Percentiles rank a stretch among this genome's conserved stretches.
These are phyloP conservation scores for Coix lacrymajobi DNA, from an alignment of 176 grass and related monocot genomes.

Conservation along the genomic window DNA sequence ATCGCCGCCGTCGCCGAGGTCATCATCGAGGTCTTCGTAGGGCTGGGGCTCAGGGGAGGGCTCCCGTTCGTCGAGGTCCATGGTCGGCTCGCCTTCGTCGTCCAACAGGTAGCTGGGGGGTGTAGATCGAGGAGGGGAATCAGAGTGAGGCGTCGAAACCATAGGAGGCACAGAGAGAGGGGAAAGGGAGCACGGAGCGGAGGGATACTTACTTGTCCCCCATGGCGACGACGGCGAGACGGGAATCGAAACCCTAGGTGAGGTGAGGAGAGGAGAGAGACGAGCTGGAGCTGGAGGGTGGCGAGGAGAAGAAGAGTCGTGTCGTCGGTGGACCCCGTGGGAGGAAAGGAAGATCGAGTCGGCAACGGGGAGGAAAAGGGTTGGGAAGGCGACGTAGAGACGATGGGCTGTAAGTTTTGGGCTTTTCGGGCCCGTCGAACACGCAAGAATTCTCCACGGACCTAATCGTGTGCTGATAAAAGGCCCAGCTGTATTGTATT, in stretches of 20 bases:
- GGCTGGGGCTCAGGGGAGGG: conserved; percentile 11
- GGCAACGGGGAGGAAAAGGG: conserved; percentile 12
- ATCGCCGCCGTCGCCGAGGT: conserved; percentile 35
- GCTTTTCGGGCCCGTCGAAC: background rate
- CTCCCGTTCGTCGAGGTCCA: conserved; percentile 58
- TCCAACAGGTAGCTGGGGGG: conserved; percentile 51
- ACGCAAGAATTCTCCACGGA: background rate
- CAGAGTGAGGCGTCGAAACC: background rate
- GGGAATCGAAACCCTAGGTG: conserved; percentile 26
- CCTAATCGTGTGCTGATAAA: too few relatives aligned
- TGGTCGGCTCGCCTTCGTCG: conserved; percentile 77
- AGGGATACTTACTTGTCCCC: conserved; percentile 31
- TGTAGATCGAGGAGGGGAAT: background rate
- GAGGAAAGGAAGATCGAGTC: background rate
- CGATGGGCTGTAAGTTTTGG: background rate
- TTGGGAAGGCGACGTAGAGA: background rate
- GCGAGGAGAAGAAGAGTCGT: background rate
- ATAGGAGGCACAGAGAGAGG: background rate
- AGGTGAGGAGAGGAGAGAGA: background rate
- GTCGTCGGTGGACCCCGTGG: background rate
- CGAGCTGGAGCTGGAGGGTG: background rate
- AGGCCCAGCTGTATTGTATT: too few relatives aligned
- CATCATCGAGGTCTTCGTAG: conserved; percentile 51
- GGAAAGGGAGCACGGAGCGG: background rate
- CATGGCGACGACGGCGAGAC: conserved; percentile 3